phyloP scores from a whole-genome alignment of 2,329 filamentous ascomycete species.

The Sclerotinia borealis region DNA sequence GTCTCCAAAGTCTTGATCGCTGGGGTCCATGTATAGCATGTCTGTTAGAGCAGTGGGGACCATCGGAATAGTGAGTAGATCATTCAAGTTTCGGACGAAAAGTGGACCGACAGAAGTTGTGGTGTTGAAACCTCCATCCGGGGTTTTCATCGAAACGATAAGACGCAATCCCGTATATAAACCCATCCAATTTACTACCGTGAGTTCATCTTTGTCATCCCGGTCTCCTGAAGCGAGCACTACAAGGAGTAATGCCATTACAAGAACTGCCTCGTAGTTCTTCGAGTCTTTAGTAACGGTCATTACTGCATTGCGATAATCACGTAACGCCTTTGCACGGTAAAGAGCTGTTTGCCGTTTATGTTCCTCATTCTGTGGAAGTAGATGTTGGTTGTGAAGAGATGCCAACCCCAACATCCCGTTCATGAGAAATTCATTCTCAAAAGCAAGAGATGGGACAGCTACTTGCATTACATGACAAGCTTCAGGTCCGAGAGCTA shows the following conservation, averaged over 20 bases:
- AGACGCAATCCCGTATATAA: constrained; percentile 22
- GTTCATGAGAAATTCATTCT: constrained; percentile 27
- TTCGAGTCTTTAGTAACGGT: constrained; percentile 13
- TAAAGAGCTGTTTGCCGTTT: constrained; percentile 23
- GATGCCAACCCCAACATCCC: constrained; percentile 28
- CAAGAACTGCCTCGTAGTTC: constrained; percentile 26
- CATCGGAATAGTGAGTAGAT: constrained; percentile 18
- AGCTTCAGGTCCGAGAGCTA: constrained; percentile 17
- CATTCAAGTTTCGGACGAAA: constrained; percentile 21
- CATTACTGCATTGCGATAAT: constrained; percentile 24
- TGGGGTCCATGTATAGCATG: constrained; percentile 23
- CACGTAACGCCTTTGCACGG: constrained; percentile 21
- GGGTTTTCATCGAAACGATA: constrained; percentile 4
- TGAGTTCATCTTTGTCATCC: constrained; percentile 19
- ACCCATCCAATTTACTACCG: constrained; percentile 24
- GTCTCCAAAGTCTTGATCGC: constrained; percentile 24
- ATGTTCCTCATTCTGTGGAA: constrained; percentile 14
- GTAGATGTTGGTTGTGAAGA: constrained; percentile 23
- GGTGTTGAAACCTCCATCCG: neutral
- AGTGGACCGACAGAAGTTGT: constrained; percentile 20
- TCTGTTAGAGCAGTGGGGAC: constrained; percentile 24
- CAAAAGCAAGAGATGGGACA: constrained; percentile 28
- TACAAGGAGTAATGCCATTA: constrained; percentile 27
- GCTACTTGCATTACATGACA: constrained; percentile 17
- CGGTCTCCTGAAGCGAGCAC: constrained; percentile 22